Base-by-base conservation (phyloP, 164 flowering plant genomes). In the Piper longum region DNA sequence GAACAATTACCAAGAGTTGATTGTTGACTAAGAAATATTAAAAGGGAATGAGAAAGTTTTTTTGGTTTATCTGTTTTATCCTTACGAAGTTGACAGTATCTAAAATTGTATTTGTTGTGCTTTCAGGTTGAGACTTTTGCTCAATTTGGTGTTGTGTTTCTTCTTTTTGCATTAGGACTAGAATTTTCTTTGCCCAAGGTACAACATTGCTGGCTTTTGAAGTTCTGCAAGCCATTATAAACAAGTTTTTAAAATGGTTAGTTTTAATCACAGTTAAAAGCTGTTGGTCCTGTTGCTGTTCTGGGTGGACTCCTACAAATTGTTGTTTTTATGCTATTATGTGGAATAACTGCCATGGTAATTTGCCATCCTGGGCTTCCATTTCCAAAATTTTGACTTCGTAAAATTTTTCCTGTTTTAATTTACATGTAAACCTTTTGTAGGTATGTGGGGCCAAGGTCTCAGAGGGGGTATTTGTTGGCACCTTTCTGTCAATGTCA, bases 71-170 rank as follows among this genome's bases (percentile, higher is more conserved):
- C 3, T 48, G 14, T 9, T 0, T 48, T 9, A 14, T 48, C 14
- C 14, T 9, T 48, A 48, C 7, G 9, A 5, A 9, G 52, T 14
- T 48, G 14, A 6, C 52, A 48, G 14, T 48, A 48, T 14, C 7
- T 3, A 43, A 0, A 62, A 5, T 62, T 61, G 43, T 14, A 40
- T 12, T 60, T 60, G 43, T 48, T 45, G 55, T 67, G 56, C 40
- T 44, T 72, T n/a, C 85, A 95, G 99, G 99, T 95, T 78, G 97
- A 89, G 75, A 95, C 99, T 58, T 81, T 95, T 68, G 99, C 99
- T 48, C 99, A 91, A 60, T 95, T 95, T 79, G 99, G 99, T 66
- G 99, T 95, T 64, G 89, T 95, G 56, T 95, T 95, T 73, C 98
- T 95, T 70, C 89, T 91, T 67, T 95, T 95, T 78, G 98, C 99